These are phyloP conservation scores for Syzygium aqueum DNA, from an alignment of 345 rosid species.

Conservation along the genomic window DNA sequence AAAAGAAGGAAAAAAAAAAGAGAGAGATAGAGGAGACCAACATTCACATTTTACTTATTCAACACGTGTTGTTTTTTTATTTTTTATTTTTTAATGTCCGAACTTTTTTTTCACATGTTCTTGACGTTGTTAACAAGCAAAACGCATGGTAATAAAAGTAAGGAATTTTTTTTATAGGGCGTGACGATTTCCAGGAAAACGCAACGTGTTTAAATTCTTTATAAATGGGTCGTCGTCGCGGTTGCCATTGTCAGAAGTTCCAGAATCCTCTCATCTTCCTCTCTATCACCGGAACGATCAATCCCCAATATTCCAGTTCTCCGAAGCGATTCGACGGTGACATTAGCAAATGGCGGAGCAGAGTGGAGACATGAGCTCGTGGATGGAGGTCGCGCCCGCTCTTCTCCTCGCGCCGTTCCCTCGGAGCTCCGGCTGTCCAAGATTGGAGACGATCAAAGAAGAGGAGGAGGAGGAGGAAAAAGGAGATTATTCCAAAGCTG, in stretches of 20 bases:
- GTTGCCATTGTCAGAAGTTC: not conserved
- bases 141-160: not conserved
- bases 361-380: not conserved
- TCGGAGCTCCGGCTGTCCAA: not conserved
- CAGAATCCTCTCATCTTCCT: not conserved
- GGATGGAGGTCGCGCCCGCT: not conserved
- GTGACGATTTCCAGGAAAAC: not conserved
- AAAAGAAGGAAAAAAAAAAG: not conserved
- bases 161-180: not conserved
- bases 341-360: not conserved
- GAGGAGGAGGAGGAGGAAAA: not conserved
- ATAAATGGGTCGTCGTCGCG: not conserved
- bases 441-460: not conserved
- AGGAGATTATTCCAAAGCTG: not conserved
- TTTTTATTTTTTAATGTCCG: not conserved
- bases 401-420: not conserved
- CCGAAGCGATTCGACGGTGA: not conserved
- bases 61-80: not conserved
- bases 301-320: not conserved
- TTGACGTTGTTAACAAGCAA: not conserved
- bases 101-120: not conserved
- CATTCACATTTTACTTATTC: not conserved
- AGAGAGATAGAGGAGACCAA: not conserved
- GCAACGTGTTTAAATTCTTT: not conserved
- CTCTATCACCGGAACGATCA: not conserved